Evolutionary conservation across 2,329 filamentous ascomycete species (phyloP).

Genomic region (Neonectria punicea): DNA sequence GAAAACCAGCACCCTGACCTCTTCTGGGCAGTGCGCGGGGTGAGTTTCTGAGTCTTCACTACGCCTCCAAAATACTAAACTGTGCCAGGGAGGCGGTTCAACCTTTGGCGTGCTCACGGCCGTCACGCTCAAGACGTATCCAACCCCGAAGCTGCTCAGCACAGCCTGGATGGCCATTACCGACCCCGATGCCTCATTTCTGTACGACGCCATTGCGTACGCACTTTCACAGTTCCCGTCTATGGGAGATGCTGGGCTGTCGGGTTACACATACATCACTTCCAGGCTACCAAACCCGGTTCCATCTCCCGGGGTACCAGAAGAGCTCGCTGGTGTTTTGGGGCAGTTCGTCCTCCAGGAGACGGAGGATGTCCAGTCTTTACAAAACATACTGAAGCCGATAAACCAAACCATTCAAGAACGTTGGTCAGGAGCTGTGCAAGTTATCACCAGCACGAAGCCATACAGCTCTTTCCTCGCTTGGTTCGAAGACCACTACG

Average conservation of each 20-base stretch:
- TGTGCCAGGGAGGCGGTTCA: conserved; percentile 62
- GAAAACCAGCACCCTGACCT: conserved; percentile 65
- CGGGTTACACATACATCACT: conserved; percentile 58
- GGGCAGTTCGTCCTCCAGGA: conserved; percentile 51
- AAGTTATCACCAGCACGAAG: conserved; percentile 27
- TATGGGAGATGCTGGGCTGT: conserved; percentile 62
- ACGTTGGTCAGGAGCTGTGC: conserved; percentile 47
- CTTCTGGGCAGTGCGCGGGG: conserved; percentile 72
- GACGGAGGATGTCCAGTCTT: conserved; percentile 41
- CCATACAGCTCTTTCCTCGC: conserved; percentile 49
- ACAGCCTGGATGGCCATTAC: conserved; percentile 38
- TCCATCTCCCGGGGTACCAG: conserved; percentile 48
- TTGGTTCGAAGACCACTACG: conserved; percentile 52
- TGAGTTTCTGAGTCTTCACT: conserved; percentile 45
- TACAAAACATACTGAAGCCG: conserved; percentile 46
- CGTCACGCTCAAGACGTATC: conserved; percentile 64
- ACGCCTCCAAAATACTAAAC: not conserved
- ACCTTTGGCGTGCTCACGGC: conserved; percentile 71
- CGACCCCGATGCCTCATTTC: conserved; percentile 46
- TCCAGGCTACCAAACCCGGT: conserved; percentile 46
- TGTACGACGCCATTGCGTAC: conserved; percentile 59
- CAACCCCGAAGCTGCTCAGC: conserved; percentile 50
- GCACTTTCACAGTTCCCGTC: conserved; percentile 58
- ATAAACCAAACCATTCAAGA: conserved; percentile 51
- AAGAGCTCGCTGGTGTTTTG: conserved; percentile 49